Conservation (phyloP, 2,329 filamentous ascomycete genomes). For the Trichoderma sp. region DNA sequence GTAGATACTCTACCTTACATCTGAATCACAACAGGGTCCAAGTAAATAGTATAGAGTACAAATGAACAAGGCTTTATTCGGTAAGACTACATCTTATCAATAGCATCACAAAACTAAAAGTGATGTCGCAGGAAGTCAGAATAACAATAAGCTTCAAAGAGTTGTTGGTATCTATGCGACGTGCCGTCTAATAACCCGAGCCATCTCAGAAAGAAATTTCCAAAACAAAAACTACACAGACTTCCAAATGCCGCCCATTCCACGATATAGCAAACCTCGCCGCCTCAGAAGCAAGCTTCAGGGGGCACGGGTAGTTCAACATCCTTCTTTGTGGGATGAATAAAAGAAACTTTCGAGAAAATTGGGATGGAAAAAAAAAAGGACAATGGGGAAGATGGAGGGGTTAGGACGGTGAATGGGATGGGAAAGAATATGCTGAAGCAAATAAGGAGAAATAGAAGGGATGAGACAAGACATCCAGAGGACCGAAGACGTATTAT, state of each 20-base stretch:
- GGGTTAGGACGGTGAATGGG: neutral
- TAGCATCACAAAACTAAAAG: neutral
- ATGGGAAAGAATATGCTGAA: neutral
- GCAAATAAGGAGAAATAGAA: neutral
- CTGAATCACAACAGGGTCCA: neutral
- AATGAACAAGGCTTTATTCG: conserved; percentile 21
- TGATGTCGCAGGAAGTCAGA: conserved; percentile 7
- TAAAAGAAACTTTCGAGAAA: neutral
- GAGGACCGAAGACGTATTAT: neutral
- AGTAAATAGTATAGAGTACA: neutral
- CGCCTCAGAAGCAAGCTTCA: neutral
- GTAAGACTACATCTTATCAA: conserved; percentile 9
- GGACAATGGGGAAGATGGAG: neutral
- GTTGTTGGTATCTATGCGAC: conserved; percentile 28
- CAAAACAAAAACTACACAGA: neutral
- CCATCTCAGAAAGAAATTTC: conserved; percentile 16
- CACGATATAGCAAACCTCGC: conserved; percentile 11
- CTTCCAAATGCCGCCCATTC: conserved; percentile 4
- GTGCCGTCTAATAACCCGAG: conserved; percentile 27
- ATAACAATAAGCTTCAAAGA: conserved; percentile 23
- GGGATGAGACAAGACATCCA: neutral
- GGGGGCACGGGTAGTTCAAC: neutral
- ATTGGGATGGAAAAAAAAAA: neutral
- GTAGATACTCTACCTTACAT: neutral
- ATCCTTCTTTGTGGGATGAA: neutral